These are phyloP conservation scores for Wickerhamomyces strasburgensis DNA, from an alignment of 805 yeast species.

Conservation along the genomic window DNA sequence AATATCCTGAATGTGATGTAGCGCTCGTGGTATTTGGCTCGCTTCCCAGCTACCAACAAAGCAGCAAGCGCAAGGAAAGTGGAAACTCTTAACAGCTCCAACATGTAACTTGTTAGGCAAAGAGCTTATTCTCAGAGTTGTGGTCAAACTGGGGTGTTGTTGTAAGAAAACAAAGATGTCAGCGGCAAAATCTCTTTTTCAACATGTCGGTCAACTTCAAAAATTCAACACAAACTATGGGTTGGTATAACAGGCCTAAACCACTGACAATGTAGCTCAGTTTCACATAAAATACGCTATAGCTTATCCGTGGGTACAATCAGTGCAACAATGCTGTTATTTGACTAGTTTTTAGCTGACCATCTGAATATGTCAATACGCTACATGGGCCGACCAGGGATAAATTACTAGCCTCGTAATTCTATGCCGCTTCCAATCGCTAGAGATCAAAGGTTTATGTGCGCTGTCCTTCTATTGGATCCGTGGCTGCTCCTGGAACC, in stretches of 20 bases:
- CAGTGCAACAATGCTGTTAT: too few species aligned
- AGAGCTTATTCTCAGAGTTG: not conserved
- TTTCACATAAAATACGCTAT: too few species aligned
- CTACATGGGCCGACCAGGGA: too few species aligned
- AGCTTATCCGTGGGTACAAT: too few species aligned
- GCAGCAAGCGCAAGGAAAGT: not conserved
- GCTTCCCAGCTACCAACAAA: not conserved
- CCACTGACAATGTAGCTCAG: too few species aligned
- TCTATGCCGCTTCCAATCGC: too few species aligned
- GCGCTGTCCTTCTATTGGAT: too few species aligned
- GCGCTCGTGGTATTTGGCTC: constrained; percentile 4
- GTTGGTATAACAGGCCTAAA: not conserved
- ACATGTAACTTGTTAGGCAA: not conserved
- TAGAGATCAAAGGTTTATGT: too few species aligned
- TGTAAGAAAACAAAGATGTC: not conserved
- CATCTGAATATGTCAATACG: too few species aligned
- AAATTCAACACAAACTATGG: not conserved
- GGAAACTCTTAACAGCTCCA: not conserved
- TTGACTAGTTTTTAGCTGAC: too few species aligned
- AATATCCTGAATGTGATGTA: constrained; percentile 4
- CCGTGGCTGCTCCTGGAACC: too few species aligned
- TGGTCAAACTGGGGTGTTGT: not conserved
- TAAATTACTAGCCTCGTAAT: too few species aligned
- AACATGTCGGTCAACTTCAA: not conserved
- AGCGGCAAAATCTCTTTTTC: not conserved